Evolutionary conservation across 2,329 filamentous ascomycete genomes (phyloP), one percentile per base, ranked within the genome.

Genomic region (Aspergillus awamori): DNA sequence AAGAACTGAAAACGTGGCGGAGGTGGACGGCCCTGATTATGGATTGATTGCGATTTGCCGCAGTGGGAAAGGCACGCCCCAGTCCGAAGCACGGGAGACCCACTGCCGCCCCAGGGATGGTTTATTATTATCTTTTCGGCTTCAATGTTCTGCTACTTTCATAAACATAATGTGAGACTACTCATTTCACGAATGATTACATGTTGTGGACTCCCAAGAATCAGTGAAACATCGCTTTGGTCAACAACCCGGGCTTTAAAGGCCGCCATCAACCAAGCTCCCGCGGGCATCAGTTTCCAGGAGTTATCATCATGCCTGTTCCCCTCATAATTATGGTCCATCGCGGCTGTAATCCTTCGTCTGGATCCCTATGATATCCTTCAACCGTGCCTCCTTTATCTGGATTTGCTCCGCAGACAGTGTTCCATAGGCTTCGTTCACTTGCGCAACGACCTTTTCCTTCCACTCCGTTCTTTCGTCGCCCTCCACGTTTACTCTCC

Each of bases 371-470:
- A 75, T 48, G 6, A 73, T 63, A 8, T 67, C 67, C 38, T 58
- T 68, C 60, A 74, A 45, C 53, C 71, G 68, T 26, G 65, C 63
- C 52, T 73, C 67, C 53, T 73, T 75, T 48, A 67, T 68, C 45
- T 58, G 60, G 22, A 65, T 61, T 36, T 60, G 64, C 17, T 68
- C 67, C 4, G 60, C 56, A 5, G 60, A 65, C 33, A 64, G 62
- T 8, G 59, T 60, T 3, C 82, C 82, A 74, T 85, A 85, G 0
- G 75, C 76, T 59, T 80, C 76, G 43, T 79, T 74, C 6, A 80
- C 77, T 68, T 83, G 76, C 55, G 61, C 63, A 60, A 82, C 81
- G 1, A 85, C 72, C 41, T 73, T 71, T 13, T 76, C 70, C 65
- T 83, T 83, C 82, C 71, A 84, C 11, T 68, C 75, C 28, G 75